These are phyloP conservation scores for Dispira simplex DNA, from an alignment of 192 early-diverging fungal genomes.

Conservation along the genomic window DNA sequence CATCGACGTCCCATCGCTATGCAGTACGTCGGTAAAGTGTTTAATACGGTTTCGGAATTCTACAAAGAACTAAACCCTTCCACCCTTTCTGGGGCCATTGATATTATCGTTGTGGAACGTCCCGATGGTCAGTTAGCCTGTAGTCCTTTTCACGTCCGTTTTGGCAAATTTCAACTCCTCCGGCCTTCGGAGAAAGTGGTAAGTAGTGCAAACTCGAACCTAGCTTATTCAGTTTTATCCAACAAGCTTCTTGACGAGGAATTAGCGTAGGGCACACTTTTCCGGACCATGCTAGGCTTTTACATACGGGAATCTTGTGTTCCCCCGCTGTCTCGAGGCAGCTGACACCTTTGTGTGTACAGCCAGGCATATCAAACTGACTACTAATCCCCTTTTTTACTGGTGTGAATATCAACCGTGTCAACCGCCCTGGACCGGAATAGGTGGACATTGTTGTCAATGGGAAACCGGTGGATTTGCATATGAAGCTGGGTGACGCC, in stretches of 20 bases:
- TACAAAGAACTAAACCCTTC: conserved; percentile 95
- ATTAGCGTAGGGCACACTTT: too few relatives aligned
- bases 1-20: conserved; percentile 14
- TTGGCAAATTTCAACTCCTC: conserved; percentile 87
- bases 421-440: not conserved
- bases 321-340: too few relatives aligned
- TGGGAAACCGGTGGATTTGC: conserved; percentile 47
- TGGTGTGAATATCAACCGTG: too few relatives aligned
- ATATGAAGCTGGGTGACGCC: conserved; percentile 96
- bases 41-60: conserved; percentile 73
- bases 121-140: conserved; percentile 67
- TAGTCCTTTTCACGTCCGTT: conserved; percentile 97
- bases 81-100: conserved; percentile 94
- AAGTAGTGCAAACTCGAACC: not conserved
- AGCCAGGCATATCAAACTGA: too few relatives aligned
- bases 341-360: too few relatives aligned
- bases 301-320: too few relatives aligned
- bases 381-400: too few relatives aligned
- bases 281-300: too few relatives aligned
- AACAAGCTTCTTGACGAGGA: too few relatives aligned
- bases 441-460: conserved; percentile 64
- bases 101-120: conserved; percentile 89
- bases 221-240: too few relatives aligned
- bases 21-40: conserved; percentile 48
- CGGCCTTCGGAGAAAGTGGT: conserved; percentile 87